A percentile compares a stretch with the other conserved stretches of the same genome.
These are phyloP conservation scores for Castanopsis chinensis DNA, from an alignment of 306 rosid species.

Conservation along the genomic window DNA sequence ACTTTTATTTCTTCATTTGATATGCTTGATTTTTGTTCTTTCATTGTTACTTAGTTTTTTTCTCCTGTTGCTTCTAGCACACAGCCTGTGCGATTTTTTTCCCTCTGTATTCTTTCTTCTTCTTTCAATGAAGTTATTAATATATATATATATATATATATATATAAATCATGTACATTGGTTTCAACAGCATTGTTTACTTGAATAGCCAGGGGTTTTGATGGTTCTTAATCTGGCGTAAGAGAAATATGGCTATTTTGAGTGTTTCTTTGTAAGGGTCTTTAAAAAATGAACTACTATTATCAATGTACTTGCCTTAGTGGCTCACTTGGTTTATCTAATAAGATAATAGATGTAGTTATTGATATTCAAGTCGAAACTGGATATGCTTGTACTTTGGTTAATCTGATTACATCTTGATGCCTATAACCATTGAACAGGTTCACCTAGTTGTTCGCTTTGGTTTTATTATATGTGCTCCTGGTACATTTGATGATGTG, in stretches of 20 bases:
- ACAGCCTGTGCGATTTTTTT: no score
- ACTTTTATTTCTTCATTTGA: no score
- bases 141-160: no score
- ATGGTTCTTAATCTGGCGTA: background rate
- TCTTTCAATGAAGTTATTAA: no score
- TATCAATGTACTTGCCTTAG: background rate
- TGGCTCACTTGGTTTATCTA: background rate
- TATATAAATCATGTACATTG: background rate
- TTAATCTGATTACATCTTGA: background rate
- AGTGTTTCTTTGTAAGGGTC: background rate
- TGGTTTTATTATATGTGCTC: background rate
- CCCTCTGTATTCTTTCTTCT: no score
- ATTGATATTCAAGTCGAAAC: background rate
- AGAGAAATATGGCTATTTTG: background rate
- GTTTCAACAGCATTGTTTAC: background rate
- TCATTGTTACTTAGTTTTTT: no score
- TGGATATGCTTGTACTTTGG: background rate
- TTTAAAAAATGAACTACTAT: background rate
- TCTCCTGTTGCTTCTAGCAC: no score
- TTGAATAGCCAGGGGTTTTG: background rate
- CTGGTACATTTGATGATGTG: background rate
- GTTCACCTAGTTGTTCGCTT: background rate
- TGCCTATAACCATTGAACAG: background rate
- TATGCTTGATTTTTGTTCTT: no score
- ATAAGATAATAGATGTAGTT: background rate